Base-by-base conservation (phyloP, 768 basidiomycete species). In the Coprinellus micaceus region DNA sequence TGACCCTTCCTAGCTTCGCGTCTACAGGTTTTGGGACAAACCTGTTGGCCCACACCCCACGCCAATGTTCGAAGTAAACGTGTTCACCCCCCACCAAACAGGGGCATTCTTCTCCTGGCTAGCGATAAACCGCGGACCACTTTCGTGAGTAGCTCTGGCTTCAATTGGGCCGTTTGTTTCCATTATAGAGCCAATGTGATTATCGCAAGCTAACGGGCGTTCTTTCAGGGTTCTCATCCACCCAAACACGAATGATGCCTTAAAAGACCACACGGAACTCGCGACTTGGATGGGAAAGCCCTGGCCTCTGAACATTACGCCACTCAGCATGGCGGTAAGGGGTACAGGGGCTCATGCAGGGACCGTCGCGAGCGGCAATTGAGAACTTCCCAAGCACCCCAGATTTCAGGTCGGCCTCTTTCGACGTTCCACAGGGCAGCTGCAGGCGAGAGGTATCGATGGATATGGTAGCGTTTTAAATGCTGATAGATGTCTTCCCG, bases 51-150 rank as follows among this genome's bases (percentile, higher is more conserved):
- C 85, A 0, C 88, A 89, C 60, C 83, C 87, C 0, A 81, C 80
- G 9, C 78, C 84, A 6, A 88, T 88, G 85, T 89, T 88, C 63
- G 81, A 89, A 65, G 78, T 88, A 57, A 82, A 89, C 64, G 82
- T 81, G 1, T 82, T 83, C 67, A 82, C 61, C 29, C 86, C 86
- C 10, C 84, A 83, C 61, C 82, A 88, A 63, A 87, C 84, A 0
- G 87, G 88, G 0, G 78, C 84, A 1, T 68, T 89, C 12, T 88
- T 89, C 63, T 75, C 82, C 3, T 89, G 82, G 81, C 77, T 88
- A 17, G 80, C 76, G 17, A 83, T 87, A 29, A 74, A 88, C 65
- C 80, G 86, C 6, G 87, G 88, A 11, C 83, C 86, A 7, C 83
- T 81, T 75, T 87, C 86, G 86, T 88, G 65, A 43, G 86, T 76